phyloP scores from a whole-genome alignment of 345 rosid species.

The Erysimum cheiranthoides region DNA sequence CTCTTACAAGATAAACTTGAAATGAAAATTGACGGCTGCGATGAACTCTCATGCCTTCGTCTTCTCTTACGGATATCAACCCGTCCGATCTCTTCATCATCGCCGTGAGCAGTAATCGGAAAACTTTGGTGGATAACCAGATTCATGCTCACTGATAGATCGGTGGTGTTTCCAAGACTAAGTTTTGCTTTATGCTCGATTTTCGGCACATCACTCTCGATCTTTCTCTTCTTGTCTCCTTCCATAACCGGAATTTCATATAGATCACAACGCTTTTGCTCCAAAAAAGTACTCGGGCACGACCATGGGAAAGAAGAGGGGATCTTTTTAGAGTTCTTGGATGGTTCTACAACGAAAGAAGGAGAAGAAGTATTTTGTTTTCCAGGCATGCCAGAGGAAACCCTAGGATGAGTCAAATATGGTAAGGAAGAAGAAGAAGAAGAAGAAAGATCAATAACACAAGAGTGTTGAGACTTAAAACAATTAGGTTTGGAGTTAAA shows the following conservation, averaged over 20 bases:
- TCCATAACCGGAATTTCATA: slow-evolving; percentile 43
- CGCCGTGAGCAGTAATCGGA: slow-evolving; percentile 39
- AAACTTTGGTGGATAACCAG: slow-evolving; percentile 57
- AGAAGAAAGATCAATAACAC: slow-evolving; percentile 42
- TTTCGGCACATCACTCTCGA: slow-evolving; percentile 36
- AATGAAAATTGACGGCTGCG: slow-evolving; percentile 54
- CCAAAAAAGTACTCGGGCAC: slow-evolving; percentile 37
- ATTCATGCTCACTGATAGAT: slow-evolving; percentile 70
- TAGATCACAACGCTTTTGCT: slow-evolving; percentile 34
- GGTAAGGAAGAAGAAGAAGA: slow-evolving; percentile 50
- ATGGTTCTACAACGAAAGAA: slow-evolving; percentile 38
- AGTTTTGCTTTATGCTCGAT: slow-evolving; percentile 45
- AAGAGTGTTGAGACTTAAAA: slow-evolving; percentile 40
- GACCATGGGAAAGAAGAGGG: slow-evolving; percentile 44
- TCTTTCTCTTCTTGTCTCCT: slow-evolving; percentile 50
- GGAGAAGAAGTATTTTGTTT: slow-evolving; percentile 50
- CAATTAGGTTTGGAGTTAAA: slow-evolving; percentile 71
- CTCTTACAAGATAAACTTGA: slow-evolving; percentile 52
- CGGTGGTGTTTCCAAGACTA: slow-evolving; percentile 50
- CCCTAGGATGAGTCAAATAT: slow-evolving; percentile 50
- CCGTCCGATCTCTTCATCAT: slow-evolving; percentile 45
- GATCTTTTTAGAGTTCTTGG: slow-evolving; percentile 31
- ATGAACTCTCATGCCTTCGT: slow-evolving; percentile 49
- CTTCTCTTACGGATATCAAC: slow-evolving; percentile 56
- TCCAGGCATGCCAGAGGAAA: slow-evolving; percentile 52